These are phyloP conservation scores for Graphilbum sp. DNA, from an alignment of 2,329 filamentous ascomycete genomes.

Conservation along the genomic window DNA sequence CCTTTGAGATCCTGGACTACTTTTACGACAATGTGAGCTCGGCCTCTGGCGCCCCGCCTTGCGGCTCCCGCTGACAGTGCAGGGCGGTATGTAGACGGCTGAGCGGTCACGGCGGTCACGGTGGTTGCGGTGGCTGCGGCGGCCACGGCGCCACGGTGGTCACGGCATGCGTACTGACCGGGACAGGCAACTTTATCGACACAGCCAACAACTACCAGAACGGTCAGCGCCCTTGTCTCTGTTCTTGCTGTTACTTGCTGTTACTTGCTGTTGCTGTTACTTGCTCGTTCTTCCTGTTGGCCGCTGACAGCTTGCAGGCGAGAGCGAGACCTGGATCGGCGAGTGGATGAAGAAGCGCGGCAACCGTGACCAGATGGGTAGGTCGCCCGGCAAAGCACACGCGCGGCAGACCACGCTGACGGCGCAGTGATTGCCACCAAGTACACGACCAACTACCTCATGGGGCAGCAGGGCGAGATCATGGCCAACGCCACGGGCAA, in stretches of 20 bases:
- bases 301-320: constrained; percentile 14
- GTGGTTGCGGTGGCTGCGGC: too few species aligned
- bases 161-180: too few species aligned
- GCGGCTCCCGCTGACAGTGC: too few species aligned
- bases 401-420: neutral
- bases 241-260: too few species aligned
- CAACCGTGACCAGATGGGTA: constrained; percentile 49
- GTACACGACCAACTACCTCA: constrained; percentile 42
- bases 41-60: neutral
- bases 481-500: constrained; percentile 41
- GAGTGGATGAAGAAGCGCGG: constrained; percentile 52
- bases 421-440: constrained; percentile 51
- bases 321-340: constrained; percentile 51
- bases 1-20: constrained; percentile 49
- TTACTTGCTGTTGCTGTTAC: too few species aligned
- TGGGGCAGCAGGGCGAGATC: constrained; percentile 20
- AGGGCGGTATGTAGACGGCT: neutral
- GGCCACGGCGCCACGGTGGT: too few species aligned
- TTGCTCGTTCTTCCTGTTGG: neutral
- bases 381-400: constrained; percentile 5
- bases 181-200: constrained; percentile 61
- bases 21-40: constrained; percentile 36
- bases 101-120: too few species aligned
- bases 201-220: constrained; percentile 53
- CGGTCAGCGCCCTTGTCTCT: constrained; percentile 24